Percentiles rank a stretch among this genome's conserved stretches.
Conservation (phyloP, 768 basidiomycete species). For the Macrolepiota fuliginosa region DNA sequence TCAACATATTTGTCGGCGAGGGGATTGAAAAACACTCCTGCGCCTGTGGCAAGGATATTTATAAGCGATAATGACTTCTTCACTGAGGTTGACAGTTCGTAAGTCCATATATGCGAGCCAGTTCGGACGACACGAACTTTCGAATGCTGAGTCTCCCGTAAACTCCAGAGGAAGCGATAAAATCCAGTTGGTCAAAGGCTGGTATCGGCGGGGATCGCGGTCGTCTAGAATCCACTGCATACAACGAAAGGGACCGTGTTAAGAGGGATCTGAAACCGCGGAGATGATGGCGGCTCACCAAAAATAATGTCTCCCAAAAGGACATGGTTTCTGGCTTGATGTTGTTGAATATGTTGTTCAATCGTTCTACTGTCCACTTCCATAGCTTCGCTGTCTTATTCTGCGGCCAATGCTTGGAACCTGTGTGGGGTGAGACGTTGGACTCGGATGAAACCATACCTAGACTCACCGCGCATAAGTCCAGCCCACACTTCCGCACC, state of each 20-base stretch:
- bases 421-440: slow-evolving; percentile 28
- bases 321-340: slow-evolving; percentile 84
- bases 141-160: slow-evolving; percentile 82
- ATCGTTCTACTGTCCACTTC: slow-evolving; percentile 64
- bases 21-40: slow-evolving; percentile 65
- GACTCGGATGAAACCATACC: neutral
- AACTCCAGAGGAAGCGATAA: slow-evolving; percentile 77
- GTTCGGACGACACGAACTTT: slow-evolving; percentile 43
- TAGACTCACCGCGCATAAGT: slow-evolving; percentile 60
- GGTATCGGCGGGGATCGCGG: slow-evolving; percentile 78
- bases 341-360: slow-evolving; percentile 64
- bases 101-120: neutral
- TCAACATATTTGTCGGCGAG: slow-evolving; percentile 67
- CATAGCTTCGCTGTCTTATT: slow-evolving; percentile 54
- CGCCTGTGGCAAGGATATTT: slow-evolving; percentile 61
- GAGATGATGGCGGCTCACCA: slow-evolving; percentile 32
- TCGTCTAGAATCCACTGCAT: slow-evolving; percentile 53
- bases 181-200: slow-evolving; percentile 75
- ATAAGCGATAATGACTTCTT: slow-evolving; percentile 71
- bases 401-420: slow-evolving; percentile 83
- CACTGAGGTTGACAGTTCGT: slow-evolving; percentile 42
- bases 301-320: slow-evolving; percentile 72
- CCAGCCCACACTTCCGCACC: slow-evolving; percentile 67
- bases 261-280: neutral
- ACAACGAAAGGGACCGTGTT: neutral